Evolutionary conservation across 2,329 filamentous ascomycete species (phyloP).

Genomic region (Penicillium sp.): DNA sequence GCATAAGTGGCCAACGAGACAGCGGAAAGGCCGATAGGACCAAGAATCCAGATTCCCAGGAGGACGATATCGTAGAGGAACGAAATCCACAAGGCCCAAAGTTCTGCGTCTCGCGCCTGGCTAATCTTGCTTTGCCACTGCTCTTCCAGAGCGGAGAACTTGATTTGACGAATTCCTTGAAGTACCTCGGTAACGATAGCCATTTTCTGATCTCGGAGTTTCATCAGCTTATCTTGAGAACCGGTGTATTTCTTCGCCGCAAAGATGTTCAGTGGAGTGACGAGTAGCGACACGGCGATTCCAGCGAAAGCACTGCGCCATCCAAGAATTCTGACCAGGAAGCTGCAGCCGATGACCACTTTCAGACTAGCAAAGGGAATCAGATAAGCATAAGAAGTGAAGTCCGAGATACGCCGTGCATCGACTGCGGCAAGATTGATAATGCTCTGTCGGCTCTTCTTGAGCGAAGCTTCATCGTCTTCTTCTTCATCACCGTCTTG

Average conservation of each 20-base stretch:
- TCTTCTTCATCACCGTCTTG: conserved; percentile 50
- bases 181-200: conserved; percentile 74
- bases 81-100: conserved; percentile 65
- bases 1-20: conserved; percentile 71
- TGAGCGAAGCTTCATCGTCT: conserved; percentile 44
- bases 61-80: conserved; percentile 66
- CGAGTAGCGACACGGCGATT: conserved; percentile 62
- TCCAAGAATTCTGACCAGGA: conserved; percentile 69
- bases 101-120: conserved; percentile 65
- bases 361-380: conserved; percentile 65
- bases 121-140: conserved; percentile 74
- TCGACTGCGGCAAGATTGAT: conserved; percentile 79
- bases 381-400: conserved; percentile 66
- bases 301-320: conserved; percentile 70
- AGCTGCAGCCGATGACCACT: conserved; percentile 64
- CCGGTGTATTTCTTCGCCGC: conserved; percentile 65
- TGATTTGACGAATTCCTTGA: conserved; percentile 80
- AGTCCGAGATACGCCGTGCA: conserved; percentile 67
- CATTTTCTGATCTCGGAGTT: conserved; percentile 72
- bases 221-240: conserved; percentile 72
- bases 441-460: conserved; percentile 68
- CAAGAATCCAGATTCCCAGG: conserved; percentile 70
- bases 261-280: conserved; percentile 69
- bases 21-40: conserved; percentile 72
- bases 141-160: conserved; percentile 74